Evolutionary conservation across 371 early-diverging fungal species (phyloP).

Genomic region (Choanephora cucurbitarum): DNA sequence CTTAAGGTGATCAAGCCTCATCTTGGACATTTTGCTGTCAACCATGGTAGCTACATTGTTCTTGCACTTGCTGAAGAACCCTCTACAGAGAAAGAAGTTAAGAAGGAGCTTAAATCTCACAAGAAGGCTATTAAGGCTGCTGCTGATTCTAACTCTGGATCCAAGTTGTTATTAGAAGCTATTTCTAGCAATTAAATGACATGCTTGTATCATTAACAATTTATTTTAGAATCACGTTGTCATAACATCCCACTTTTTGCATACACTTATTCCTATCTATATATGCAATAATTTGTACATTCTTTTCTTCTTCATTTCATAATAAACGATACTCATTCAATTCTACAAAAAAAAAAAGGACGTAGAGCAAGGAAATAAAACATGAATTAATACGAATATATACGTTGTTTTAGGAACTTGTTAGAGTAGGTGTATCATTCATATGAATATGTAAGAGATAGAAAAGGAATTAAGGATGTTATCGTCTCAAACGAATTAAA

Average conservation of each 20-base stretch:
- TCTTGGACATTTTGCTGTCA: constrained; percentile 45
- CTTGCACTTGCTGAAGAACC: constrained; percentile 65
- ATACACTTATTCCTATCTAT: neutral
- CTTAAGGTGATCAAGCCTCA: constrained; percentile 43
- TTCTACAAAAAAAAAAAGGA: no score
- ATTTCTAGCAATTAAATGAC: constrained; percentile 15
- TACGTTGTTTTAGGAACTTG: no score
- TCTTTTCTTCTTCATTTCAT: neutral
- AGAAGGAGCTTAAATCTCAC: constrained; percentile 38
- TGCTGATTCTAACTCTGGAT: constrained; percentile 40
- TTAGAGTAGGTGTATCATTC: no score
- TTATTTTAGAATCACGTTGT: no score
- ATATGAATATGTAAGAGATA: neutral
- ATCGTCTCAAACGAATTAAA: neutral
- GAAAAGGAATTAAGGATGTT: no score
- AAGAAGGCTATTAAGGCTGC: constrained; percentile 42
- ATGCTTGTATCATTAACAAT: neutral
- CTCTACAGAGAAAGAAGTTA: constrained; percentile 44
- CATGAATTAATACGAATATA: no score
- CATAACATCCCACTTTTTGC: no score
- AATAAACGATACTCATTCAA: neutral
- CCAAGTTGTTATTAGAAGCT: constrained; percentile 38
- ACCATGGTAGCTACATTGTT: constrained; percentile 57
- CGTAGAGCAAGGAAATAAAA: no score
- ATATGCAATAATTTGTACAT: neutral